Evolutionary conservation across 2,329 filamentous ascomycete species (phyloP), one percentile per base, ranked within the genome.

Genomic region (Paecilomyces dactylethromorphus): DNA sequence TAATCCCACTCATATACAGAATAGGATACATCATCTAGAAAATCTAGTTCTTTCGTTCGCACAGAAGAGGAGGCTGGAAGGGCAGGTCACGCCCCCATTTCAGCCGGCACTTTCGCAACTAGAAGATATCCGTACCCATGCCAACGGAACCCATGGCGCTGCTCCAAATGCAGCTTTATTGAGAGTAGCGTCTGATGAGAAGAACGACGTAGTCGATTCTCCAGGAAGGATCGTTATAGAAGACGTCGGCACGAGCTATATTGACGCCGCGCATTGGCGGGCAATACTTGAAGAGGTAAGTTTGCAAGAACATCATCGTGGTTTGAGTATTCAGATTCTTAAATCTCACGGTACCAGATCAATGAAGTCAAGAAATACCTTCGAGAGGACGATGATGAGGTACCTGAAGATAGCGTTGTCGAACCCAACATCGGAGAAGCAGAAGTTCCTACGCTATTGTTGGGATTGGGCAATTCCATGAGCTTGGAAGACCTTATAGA

Each of bases 191-290:
- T 18, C 39, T n/a, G 39, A 21, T 5, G 63, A 63, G 7, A 55
- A 57, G 12, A 61, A 65, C 22, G 49, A 53, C 13, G 62, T 63
- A 3, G 56, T 56, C 45, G 67, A 69, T 53, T 62, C 66, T n/a
- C 53, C 62, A 2, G 71, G 72, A 3, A 73, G 65, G 49, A 54
- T 74, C 26, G 53, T 74, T 2, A 66, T 72, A 6, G 65, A 69
- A 51, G 62, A 72, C 18, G 61, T 66, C 13, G 70, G 67, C 3
- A 72, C 68, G 7, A 74, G 66, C 11, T 74, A 74, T 61, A 69
- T 74, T 45, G 71, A 74, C 56, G 66, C 69, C 39, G 67, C 69
- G n/a, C 68, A 74, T 57, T 74, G 71, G 71, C 68, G 68, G 49
- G 70, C 70, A 22, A 72, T 74, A 53, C 60, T 74, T 11, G 69